These are phyloP conservation scores for Diversispora epigaea DNA, from an alignment of 192 early-diverging fungal genomes.

Conservation along the genomic window DNA sequence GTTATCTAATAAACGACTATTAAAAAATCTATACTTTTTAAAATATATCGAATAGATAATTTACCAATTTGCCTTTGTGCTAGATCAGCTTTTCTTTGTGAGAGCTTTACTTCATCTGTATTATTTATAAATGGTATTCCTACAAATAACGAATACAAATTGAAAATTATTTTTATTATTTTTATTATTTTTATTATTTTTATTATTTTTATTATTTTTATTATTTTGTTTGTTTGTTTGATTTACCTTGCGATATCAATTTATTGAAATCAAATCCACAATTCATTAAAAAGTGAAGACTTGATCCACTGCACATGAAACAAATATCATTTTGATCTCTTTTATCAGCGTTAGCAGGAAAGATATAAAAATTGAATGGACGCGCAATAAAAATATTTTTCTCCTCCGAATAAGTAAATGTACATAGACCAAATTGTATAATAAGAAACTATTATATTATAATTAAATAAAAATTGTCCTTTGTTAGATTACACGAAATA, in stretches of 20 bases:
- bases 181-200: too few species aligned
- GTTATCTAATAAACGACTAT: constrained; percentile 13
- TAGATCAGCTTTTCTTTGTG: constrained; percentile 5
- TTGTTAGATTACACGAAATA: neutral
- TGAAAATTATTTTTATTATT: too few species aligned
- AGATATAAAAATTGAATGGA: constrained; percentile 90
- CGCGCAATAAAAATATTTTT: constrained; percentile 63
- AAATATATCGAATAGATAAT: neutral
- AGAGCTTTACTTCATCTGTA: constrained; percentile 17
- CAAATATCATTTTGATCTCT: constrained; percentile 51
- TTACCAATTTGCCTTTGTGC: constrained; percentile 32
- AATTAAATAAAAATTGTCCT: neutral
- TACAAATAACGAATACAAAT: constrained; percentile 32
- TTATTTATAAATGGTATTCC: constrained; percentile 28
- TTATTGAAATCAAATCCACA: constrained; percentile 92
- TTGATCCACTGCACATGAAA: constrained; percentile 48
- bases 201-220: too few species aligned
- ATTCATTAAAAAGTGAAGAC: constrained; percentile 71
- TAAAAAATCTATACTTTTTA: neutral
- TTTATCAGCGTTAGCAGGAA: constrained; percentile 58
- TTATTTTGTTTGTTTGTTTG: neutral
- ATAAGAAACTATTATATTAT: constrained; percentile 46
- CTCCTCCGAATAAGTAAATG: constrained; percentile 68
- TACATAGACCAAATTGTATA: constrained; percentile 81
- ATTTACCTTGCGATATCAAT: constrained; percentile 75